Percentiles rank a stretch among this genome's conserved stretches.
Conservation (phyloP, 2,329 filamentous ascomycete genomes). For the Epichloe gansuensis region DNA sequence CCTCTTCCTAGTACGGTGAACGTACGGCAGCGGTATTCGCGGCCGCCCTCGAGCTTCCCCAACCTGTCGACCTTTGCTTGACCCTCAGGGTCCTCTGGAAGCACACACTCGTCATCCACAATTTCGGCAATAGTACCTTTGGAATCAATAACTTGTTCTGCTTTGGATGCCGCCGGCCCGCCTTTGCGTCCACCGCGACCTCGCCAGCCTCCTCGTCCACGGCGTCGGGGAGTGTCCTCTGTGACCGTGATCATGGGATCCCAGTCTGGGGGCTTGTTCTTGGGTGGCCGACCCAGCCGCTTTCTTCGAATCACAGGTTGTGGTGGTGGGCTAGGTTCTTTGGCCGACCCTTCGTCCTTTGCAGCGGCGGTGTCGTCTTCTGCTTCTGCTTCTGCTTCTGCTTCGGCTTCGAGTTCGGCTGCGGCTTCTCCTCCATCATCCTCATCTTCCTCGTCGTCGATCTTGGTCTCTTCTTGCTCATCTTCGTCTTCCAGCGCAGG, state of each 20-base stretch:
- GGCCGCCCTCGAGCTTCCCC: slow-evolving; percentile 67
- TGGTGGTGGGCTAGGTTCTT: slow-evolving; percentile 42
- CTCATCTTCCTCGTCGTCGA: slow-evolving; percentile 26
- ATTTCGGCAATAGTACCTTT: slow-evolving; percentile 89
- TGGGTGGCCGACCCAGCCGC: slow-evolving; percentile 73
- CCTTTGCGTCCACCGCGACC: slow-evolving; percentile 53
- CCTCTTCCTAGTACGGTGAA: slow-evolving; percentile 82
- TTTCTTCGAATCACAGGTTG: slow-evolving; percentile 57
- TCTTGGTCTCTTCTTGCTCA: slow-evolving; percentile 25
- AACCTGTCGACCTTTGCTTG: slow-evolving; percentile 88
- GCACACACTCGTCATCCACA: slow-evolving; percentile 76
- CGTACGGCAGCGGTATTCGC: slow-evolving; percentile 90
- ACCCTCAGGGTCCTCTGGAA: slow-evolving; percentile 78
- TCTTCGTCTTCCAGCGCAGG: slow-evolving; percentile 13
- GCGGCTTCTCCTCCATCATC: slow-evolving; percentile 29
- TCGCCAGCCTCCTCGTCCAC: slow-evolving; percentile 59
- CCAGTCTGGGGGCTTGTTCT: slow-evolving; percentile 72
- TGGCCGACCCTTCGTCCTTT: slow-evolving; percentile 30
- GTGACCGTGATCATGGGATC: slow-evolving; percentile 48
- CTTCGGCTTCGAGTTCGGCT: slow-evolving; percentile 3
- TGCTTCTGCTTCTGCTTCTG: slow-evolving; percentile 20
- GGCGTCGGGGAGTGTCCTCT: slow-evolving; percentile 46
- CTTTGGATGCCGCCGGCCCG: slow-evolving; percentile 60
- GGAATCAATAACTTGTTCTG: slow-evolving; percentile 78
- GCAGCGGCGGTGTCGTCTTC: slow-evolving; percentile 16